phyloP scores from a whole-genome alignment of 192 early-diverging fungal species.

The Backusella luteola region DNA sequence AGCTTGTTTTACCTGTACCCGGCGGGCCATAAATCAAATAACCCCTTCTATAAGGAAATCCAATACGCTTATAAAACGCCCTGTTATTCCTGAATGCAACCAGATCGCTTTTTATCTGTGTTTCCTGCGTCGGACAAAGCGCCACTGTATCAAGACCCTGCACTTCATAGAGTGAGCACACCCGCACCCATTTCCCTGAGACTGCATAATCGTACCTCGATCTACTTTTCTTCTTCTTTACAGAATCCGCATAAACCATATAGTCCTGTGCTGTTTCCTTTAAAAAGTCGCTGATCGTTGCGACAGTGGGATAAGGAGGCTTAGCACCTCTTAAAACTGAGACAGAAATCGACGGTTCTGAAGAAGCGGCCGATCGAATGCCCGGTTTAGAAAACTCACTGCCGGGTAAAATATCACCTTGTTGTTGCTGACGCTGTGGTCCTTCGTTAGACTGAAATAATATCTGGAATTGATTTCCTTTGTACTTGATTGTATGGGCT shows the following conservation, averaged over 20 bases:
- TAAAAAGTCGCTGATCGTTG: slow-evolving; percentile 13
- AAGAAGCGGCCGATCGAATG: background rate
- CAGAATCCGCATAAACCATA: slow-evolving; percentile 19
- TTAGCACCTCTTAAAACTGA: background rate
- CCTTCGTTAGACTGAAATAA: background rate
- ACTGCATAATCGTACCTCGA: slow-evolving; percentile 29
- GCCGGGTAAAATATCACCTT: background rate
- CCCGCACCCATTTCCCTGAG: slow-evolving; percentile 24
- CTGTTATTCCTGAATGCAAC: slow-evolving; percentile 50
- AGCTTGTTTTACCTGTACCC: slow-evolving; percentile 43
- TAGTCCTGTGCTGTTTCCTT: slow-evolving; percentile 20
- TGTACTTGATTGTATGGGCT: background rate
- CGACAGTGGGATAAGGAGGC: slow-evolving; percentile 9
- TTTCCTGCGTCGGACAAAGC: slow-evolving; percentile 48
- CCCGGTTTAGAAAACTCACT: slow-evolving; percentile 9
- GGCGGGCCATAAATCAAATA: slow-evolving; percentile 40
- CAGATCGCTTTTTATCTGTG: slow-evolving; percentile 46
- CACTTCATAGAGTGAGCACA: slow-evolving; percentile 24
- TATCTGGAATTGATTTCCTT: background rate
- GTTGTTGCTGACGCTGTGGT: background rate
- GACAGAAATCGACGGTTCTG: background rate
- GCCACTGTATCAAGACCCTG: slow-evolving; percentile 56
- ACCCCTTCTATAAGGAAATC: slow-evolving; percentile 61
- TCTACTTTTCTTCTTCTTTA: background rate
- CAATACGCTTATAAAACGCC: slow-evolving; percentile 59